phyloP scores from a whole-genome alignment of 768 basidiomycete genomes.

The Dentipellis sp. region DNA sequence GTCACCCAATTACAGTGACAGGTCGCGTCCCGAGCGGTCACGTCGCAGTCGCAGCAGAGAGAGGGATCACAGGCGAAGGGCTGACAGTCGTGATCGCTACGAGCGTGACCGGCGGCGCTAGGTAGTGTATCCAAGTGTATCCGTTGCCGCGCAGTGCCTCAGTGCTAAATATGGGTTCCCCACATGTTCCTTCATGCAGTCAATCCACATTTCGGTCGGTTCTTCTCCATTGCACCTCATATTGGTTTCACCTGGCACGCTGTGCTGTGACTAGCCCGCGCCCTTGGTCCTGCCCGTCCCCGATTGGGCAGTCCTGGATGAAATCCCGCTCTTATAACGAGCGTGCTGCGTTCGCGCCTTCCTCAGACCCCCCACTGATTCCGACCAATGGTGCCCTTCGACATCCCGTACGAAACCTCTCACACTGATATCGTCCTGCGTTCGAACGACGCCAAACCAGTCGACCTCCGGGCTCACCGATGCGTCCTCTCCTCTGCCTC shows the following conservation, averaged over 20 bases:
- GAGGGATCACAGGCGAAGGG: background rate
- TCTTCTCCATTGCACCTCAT: background rate
- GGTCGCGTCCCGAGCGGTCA: slow-evolving; percentile 13
- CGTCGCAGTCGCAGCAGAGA: slow-evolving; percentile 12
- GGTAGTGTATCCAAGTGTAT: background rate
- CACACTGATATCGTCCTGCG: slow-evolving; percentile 49
- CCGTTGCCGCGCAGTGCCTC: background rate
- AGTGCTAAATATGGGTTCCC: background rate
- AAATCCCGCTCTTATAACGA: no score
- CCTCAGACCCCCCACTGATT: background rate
- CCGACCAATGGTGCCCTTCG: background rate
- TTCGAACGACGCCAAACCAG: slow-evolving; percentile 27
- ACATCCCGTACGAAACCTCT: background rate
- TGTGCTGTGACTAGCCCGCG: background rate
- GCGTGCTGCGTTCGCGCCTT: background rate
- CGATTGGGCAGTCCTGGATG: no score
- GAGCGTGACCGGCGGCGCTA: slow-evolving; percentile 8
- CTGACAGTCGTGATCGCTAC: slow-evolving; percentile 3
- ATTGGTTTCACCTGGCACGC: background rate
- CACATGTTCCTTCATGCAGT: background rate
- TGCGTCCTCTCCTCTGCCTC: slow-evolving; percentile 56
- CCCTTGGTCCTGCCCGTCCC: background rate
- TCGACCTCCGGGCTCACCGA: slow-evolving; percentile 50
- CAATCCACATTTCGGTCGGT: background rate
- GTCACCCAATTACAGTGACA: slow-evolving; percentile 18